Base-by-base conservation (phyloP, 2,329 filamentous ascomycete species). In the Tolypocladium pustulatum region DNA sequence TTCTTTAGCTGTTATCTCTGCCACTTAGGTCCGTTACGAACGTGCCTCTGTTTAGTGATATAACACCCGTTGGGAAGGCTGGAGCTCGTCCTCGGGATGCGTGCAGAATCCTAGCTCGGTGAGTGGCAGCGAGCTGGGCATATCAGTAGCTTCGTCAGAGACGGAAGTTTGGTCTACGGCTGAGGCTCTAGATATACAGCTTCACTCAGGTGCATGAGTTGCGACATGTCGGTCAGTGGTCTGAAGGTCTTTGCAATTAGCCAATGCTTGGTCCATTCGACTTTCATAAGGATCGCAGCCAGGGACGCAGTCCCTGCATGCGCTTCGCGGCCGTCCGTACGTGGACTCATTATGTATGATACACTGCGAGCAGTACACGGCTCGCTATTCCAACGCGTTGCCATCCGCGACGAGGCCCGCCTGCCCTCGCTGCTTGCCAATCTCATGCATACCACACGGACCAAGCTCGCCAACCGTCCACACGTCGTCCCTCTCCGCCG, bases 271-370 rank as follows among this genome's bases (percentile, higher is more conserved):
- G 49, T 52, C 30, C 30, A n/a, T 34, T 52, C 13, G 17, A 5
- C 10, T n/a, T n/a, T 52, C 49, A n/a, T 34, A 34, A 30, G 22
- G n/a, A n/a, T n/a, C n/a, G 20, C 49, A 34, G 30, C 30, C 38
- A 38, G 53, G 34, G 53, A 54, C 52, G 5, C 46, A 13, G 17
- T 22, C 49, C 49, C 49, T 6, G 49, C 30, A n/a, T 22, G 49
- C 49, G 20, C 49, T 30, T 52, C 30, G 30, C 49, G 30, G 49
- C 34, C 53, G 53, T 54, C 53, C 53, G 34, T 54, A 54, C 53
- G 25, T 54, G 53, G 54, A 27, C 54, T 46, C 54, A 49, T 46
- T 56, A 40, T 36, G 46, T 59, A 60, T 60, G 57, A 54, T 57
- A 62, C 59, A 62, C 40, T 38, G 40, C 54, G 36, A 57, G 55